Evolutionary conservation across 2,329 filamentous ascomycete genomes (phyloP), one percentile per base, ranked within the genome.

Genomic region (Grosmannia clavigera): DNA sequence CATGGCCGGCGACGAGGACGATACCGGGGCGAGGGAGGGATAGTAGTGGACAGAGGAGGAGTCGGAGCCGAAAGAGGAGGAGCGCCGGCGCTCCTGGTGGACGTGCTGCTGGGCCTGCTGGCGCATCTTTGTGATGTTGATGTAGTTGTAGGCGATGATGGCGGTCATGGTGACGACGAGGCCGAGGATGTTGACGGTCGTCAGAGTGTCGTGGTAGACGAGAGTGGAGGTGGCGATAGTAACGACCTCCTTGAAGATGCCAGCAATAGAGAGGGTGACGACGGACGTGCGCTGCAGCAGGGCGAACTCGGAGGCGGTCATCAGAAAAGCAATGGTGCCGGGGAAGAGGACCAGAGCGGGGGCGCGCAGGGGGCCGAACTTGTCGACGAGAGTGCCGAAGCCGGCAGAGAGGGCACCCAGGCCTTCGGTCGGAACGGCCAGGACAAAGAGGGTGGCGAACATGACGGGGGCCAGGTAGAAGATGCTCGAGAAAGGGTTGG

Each of bases 201-300:
- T 96, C 54, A 99, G 81, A 56, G 81, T 83, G 70, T 99, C 94
- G 67, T 94, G 82, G 76, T 96, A 99, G 4, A 96, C 84, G 33
- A 95, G 72, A 10, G 90, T 88, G 0, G 92, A 92, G 0, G 90
- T 91, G 50, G 84, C 86, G 68, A 99, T 97, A 16, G 94, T 99
- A 60, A 99, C 86, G 50, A 97, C 94, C 75, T 99, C 94, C 72
- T 99, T 99, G 79, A 99, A 97, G 63, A 99, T 97, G 63, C 94
- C 94, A 64, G 92, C 95, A 66, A 99, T 96, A 58, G 88, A 95
- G 54, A 99, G 80, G 0, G 94, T 97, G 58, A 99, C 94, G 58
- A 99, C 94, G 1, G 89, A 95, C 0, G 92, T 97, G 55, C 94
- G 89, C 76, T 96, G 88, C 65, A 99, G 81, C 63, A 99, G 82